Base-by-base conservation (phyloP, 768 basidiomycete genomes). In the Hygrocybe punicea region DNA sequence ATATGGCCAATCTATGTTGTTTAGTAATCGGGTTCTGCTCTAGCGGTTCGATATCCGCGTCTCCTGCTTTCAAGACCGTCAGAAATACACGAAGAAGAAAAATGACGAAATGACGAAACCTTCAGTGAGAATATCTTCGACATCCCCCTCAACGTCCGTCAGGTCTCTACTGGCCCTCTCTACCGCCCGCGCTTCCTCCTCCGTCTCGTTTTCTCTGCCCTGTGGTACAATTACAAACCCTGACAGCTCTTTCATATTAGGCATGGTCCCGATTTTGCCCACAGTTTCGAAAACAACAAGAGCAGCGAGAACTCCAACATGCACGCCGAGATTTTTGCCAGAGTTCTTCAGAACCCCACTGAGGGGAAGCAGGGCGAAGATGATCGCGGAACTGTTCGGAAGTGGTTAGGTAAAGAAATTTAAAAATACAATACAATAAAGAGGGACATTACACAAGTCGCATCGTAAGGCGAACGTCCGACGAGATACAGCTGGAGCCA, bases 181-280 rank as follows among this genome's bases (percentile, higher is more conserved):
- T 23, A 47, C 21, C 21, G 45, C 45, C 21, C 45, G 6, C 13
- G 45, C 45, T 23, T 47, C 45, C 16, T 19, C 17, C 17, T 47
- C 45, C 17, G 45, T 47, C 45, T 47, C 45, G 11, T 23, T 23
- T 23, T 47, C 45, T 23, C 45, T 17, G 17, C 45, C 45, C 45
- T 47, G n/a, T 2, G 45, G 45, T 23, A 47, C 45, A 13, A n/a
- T 23, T 11, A 47, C 11, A n/a, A 47, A 23, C 21, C 49, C 49
- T 16, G 21, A 9, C 6, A 37, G 16, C 49, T 33, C 49, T 33
- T 51, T 25, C 11, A 51, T n/a, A 16, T 51, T 19, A 4, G 49
- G 49, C 49, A 51, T 37, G 3, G 49, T 37, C 6, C 49, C 49
- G 25, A 51, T 33, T 25, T 51, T 51, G 29, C 49, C 49, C n/a